phyloP scores from a whole-genome alignment of 2,329 filamentous ascomycete species.

The Taxawa tesnikishii region DNA sequence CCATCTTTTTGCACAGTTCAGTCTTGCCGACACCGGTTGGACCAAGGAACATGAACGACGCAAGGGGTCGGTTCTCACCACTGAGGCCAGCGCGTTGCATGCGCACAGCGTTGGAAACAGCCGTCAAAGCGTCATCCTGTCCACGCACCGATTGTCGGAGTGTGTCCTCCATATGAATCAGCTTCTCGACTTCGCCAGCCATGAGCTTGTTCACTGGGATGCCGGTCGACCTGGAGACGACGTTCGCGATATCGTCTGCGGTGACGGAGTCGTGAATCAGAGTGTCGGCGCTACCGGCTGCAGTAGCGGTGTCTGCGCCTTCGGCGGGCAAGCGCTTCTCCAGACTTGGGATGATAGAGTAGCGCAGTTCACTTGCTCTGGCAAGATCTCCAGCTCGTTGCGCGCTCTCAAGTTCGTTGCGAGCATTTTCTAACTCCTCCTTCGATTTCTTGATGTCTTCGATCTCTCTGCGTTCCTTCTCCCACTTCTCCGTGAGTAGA shows the following conservation, averaged over 20 bases:
- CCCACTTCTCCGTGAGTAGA: constrained; percentile 73
- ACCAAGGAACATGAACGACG: constrained; percentile 95
- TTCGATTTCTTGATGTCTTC: constrained; percentile 79
- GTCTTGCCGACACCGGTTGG: constrained; percentile 97
- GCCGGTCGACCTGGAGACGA: constrained; percentile 83
- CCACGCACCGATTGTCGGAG: constrained; percentile 75
- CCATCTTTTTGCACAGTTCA: constrained; percentile 92
- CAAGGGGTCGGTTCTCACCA: constrained; percentile 80
- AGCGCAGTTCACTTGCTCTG: constrained; percentile 80
- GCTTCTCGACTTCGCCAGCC: constrained; percentile 83
- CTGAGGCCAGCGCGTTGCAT: constrained; percentile 87
- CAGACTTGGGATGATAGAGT: constrained; percentile 71
- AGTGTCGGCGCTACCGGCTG: constrained; percentile 29
- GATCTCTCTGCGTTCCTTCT: constrained; percentile 76
- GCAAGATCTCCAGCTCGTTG: constrained; percentile 82
- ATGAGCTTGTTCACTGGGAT: constrained; percentile 90
- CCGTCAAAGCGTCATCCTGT: constrained; percentile 84
- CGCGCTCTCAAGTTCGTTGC: constrained; percentile 74
- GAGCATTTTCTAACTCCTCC: constrained; percentile 74
- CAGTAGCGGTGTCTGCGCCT: constrained; percentile 33
- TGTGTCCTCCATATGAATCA: constrained; percentile 90
- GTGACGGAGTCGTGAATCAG: constrained; percentile 92
- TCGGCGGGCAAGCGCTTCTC: constrained; percentile 73
- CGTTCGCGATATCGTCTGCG: constrained; percentile 81
- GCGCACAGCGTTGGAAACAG: constrained; percentile 84